These are phyloP conservation scores for Tetrahymena thermophila DNA, from an alignment of 73 alveolate genomes.

Conservation along the genomic window DNA sequence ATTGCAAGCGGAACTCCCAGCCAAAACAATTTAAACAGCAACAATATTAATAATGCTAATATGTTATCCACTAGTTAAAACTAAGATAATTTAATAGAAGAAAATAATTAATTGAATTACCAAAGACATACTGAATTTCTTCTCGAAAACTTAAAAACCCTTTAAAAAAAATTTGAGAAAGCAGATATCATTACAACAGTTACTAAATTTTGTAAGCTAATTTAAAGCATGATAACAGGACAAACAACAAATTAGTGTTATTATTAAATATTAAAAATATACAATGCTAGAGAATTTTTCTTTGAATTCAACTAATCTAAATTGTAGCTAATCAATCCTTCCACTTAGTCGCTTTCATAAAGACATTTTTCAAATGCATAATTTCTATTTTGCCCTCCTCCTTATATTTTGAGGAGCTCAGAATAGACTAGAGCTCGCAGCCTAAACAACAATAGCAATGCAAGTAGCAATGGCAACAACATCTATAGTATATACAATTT, in stretches of 20 bases:
- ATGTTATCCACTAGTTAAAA: background rate
- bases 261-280: background rate
- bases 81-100: background rate
- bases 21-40: background rate
- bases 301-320: background rate
- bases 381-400: background rate
- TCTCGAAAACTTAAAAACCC: background rate
- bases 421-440: background rate
- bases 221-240: background rate
- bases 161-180: background rate
- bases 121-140: background rate
- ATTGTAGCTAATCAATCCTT: background rate
- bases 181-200: background rate
- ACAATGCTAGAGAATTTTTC: background rate
- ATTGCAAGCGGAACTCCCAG: background rate
- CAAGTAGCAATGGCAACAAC: background rate
- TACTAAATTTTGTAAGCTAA: background rate
- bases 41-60: background rate
- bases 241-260: background rate
- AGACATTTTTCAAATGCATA: background rate
- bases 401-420: background rate
- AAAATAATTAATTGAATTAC: background rate
- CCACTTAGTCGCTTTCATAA: background rate
- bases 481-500: background rate
- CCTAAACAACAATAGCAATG: background rate